Conservation (phyloP, 176 grass and related monocot species). For the Oryza coarctata region DNA sequence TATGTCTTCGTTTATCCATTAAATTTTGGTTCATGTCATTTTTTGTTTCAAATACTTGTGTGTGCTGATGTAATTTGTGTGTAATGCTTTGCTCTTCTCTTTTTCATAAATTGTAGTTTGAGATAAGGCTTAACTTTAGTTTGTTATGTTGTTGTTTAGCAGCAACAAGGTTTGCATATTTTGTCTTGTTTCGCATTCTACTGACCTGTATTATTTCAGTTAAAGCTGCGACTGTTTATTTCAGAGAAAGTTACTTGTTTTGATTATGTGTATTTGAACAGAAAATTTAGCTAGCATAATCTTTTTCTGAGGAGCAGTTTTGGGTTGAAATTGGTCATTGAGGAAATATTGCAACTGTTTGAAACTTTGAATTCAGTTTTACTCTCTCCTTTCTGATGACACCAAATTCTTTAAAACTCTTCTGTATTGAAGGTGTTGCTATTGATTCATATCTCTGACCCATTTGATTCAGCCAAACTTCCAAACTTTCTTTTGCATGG, state of each 20-base stretch:
- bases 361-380: neutral
- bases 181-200: neutral
- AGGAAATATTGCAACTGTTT: neutral
- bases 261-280: neutral
- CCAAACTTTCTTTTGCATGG: neutral
- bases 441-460: neutral
- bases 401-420: neutral
- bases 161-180: neutral
- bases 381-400: neutral
- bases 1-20: neutral
- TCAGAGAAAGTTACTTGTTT: neutral
- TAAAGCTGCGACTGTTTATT: slow-evolving; percentile 3
- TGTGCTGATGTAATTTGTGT: neutral
- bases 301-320: neutral
- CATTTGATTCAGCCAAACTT: neutral
- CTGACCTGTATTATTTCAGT: neutral
- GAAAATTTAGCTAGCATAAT: neutral
- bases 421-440: neutral
- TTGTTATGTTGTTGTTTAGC: neutral
- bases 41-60: neutral
- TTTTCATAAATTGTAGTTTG: neutral
- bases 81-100: neutral
- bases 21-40: neutral
- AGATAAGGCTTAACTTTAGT: neutral
- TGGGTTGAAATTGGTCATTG: neutral